Evolutionary conservation across 2,329 filamentous ascomycete genomes (phyloP), one percentile per base, ranked within the genome.

Genomic region (Clonostachys sp.): DNA sequence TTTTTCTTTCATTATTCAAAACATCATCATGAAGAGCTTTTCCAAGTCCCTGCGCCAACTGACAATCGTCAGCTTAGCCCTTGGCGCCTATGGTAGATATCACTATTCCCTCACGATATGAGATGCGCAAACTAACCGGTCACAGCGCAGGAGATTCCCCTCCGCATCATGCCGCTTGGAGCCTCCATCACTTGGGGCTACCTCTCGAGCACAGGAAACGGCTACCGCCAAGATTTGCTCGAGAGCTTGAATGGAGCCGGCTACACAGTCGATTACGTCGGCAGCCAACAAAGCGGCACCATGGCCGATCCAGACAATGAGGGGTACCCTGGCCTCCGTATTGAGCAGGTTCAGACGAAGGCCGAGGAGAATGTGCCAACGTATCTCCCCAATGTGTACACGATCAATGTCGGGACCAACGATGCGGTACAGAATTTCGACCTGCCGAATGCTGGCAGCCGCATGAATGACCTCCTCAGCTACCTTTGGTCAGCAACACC

Each of bases 361-460:
- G 54, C 30, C 30, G 68, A 66, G 48, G 24, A 30, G 24, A 30
- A 30, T 10, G 24, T 30, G 24, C 24, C 24, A 10, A 68, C 67
- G 20, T 50, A 51, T 24, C 30, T 57, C 61, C 71, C 71, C 10
- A 71, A 73, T 51, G 51, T 73, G 34, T 54, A 73, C 44, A 57
- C 66, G 24, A 54, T 74, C 54, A 72, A 74, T 53, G 63, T 60
- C 12, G 71, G 71, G 45, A 73, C 71, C 42, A 74, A 74, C 50
- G 70, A 74, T 52, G 70, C 67, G 42, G 20, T 56, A 14, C 65
- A 68, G 48, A 47, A 60, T 50, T 56, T 50, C 47, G 55, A 67
- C 39, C 48, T 70, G 9, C 48, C 49, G 30, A 44, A 50, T 30
- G 63, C 63, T 6, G 61, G 59, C 35, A 51, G 56, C 13, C 61